Evolutionary conservation across 345 rosid genomes (phyloP), one percentile per base, ranked within the genome.

Genomic region (Xanthoceras sorbifolium): DNA sequence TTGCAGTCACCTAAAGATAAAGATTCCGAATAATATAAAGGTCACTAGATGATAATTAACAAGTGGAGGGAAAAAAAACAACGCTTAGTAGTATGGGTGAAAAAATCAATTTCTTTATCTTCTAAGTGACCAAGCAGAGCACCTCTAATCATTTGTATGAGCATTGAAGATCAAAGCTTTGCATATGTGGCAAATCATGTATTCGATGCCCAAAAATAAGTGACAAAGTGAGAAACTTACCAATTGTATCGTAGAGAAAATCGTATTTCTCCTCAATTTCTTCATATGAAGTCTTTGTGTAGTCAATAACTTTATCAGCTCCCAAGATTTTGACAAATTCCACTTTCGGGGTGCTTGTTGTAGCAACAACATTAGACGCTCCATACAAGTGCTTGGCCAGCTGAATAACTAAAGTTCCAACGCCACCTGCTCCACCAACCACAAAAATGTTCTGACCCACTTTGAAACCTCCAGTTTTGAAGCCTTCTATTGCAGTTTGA

Each of bases 401-500:
- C 75, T 87, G 88, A 48, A 87, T 70, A 17, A 82, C 90, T 18
- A 87, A 69, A 66, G 72, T 79, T 38, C 90, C 90, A 42, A 87
- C 88, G 0, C 88, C 85, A 32, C 87, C 88, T 1, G 84, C 87
- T 26, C 90, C 90, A 38, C 88, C 88, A 20, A 87, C 88, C 3
- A 85, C 64, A 48, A 85, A 85, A 20, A 87, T 69, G 46, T 60
- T 79, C 46, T 79, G 78, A 34, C 85, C 86, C 55, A 26, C 70
- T 65, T 73, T 77, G 55, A 87, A 85, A 44, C 79, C 78, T 44
- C 72, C 86, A 7, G 80, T 80, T 5, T 3, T 44, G 60, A 87
- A 87, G 38, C 90, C 90, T 78, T 87, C 84, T 0, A 81, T 68
- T 38, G 88, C 90, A 25, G 90, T 87, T 78, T 87, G 85, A 72